Conservation (phyloP, 208 protist genomes). For the Novymonas esmeraldas region DNA sequence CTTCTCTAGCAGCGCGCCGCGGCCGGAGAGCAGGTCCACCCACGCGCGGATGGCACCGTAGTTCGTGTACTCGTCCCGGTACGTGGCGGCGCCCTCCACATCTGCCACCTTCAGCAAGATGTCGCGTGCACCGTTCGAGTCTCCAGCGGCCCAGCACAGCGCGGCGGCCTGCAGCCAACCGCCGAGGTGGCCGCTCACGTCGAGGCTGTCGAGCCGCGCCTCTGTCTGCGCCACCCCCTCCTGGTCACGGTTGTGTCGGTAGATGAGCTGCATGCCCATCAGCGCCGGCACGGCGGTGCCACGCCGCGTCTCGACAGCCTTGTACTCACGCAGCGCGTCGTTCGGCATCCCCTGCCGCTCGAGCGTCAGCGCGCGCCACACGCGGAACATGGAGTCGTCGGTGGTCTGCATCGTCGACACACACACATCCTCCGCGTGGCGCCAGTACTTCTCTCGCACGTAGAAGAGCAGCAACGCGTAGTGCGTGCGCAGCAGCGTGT, state of each 20-base stretch:
- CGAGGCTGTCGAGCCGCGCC: slow-evolving; percentile 43
- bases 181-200: slow-evolving; percentile 43
- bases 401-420: slow-evolving; percentile 59
- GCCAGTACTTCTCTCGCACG: slow-evolving; percentile 81
- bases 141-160: slow-evolving; percentile 67
- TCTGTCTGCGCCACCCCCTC: slow-evolving; percentile 61
- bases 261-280: slow-evolving; percentile 77
- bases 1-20: slow-evolving; percentile 85
- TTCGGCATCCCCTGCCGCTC: slow-evolving; percentile 80
- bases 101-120: slow-evolving; percentile 59
- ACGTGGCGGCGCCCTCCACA: slow-evolving; percentile 27
- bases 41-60: slow-evolving; percentile 74
- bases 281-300: slow-evolving; percentile 68
- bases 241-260: slow-evolving; percentile 73
- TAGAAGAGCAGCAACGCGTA: slow-evolving; percentile 87
- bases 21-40: slow-evolving; percentile 86
- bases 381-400: slow-evolving; percentile 83
- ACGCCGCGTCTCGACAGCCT: slow-evolving; percentile 63
- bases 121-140: slow-evolving; percentile 69
- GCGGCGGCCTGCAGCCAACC: slow-evolving; percentile 72
- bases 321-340: slow-evolving; percentile 87
- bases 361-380: slow-evolving; percentile 79
- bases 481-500: slow-evolving; percentile 59
- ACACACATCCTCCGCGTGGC: slow-evolving; percentile 83
- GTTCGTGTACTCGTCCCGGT: slow-evolving; percentile 87